Evolutionary conservation across 768 basidiomycete species (phyloP), one percentile per base, ranked within the genome.

Genomic region (Hirschioporus abietinus): DNA sequence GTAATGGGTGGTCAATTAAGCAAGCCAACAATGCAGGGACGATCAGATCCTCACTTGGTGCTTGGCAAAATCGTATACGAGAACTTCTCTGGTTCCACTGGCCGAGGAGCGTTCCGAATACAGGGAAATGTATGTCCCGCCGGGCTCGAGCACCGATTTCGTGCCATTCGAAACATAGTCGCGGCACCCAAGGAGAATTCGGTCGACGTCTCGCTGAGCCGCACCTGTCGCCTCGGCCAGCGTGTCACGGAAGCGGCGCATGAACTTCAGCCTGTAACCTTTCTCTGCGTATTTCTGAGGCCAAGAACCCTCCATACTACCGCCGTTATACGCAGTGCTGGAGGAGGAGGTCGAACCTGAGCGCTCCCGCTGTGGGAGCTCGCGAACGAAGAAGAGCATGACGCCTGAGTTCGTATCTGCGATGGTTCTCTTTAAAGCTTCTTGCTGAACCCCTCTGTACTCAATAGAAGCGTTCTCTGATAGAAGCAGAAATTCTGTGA

Each of bases 31-130:
- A 2, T 61, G 60, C 24, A 61, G 23, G 17, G 60, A 61, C 30
- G 60, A 24, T 5, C 30, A 23, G 25, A 61, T 34, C 25, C 24
- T 61, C 30, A 61, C 60, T 23, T 61, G 60, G 23, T 61, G 30
- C 30, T 34, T 61, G 3, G 60, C 60, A 61, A 61, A 61, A 24
- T 61, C 60, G 30, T 61, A 61, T 2, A 61, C 60, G 23, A 61
- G 60, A 1, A 61, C 30, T 61, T 61, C 60, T 24, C 30, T 17
- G 60, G 60, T 25, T 25, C 60, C 60, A 17, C 60, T 25, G 9
- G 3, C 60, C 25, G 24, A 25, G 17, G 60, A 61, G 3, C 60
- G 60, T 15, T 61, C 60, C 10, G 30, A 25, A 34, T 25, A 61
- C 60, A 61, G 17, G 9, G 60, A 61, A 24, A 61, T 25, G 30